Percentiles rank a stretch among this genome's conserved stretches.
Conservation (phyloP, 768 basidiomycete genomes). For the Tephrocybe sp. region DNA sequence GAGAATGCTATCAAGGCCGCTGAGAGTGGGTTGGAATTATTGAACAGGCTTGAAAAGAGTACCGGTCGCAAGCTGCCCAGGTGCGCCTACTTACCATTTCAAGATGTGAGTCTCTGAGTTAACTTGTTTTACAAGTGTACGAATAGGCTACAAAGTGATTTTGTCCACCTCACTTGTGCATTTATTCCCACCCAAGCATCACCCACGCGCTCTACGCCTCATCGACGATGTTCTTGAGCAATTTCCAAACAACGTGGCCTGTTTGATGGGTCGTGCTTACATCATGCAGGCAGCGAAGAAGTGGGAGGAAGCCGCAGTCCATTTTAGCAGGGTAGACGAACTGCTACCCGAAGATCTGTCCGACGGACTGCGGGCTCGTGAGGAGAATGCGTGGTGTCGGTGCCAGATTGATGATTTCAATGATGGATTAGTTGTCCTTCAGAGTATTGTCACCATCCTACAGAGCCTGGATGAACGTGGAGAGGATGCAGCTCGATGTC, state of each 20-base stretch:
- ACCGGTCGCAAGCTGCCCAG: conserved; percentile 52
- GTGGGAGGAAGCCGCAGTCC: conserved; percentile 65
- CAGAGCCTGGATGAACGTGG: conserved; percentile 46
- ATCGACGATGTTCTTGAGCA: conserved; percentile 69
- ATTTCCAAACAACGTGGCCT: conserved; percentile 61
- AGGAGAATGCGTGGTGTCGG: conserved; percentile 87
- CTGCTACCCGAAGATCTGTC: conserved; percentile 45
- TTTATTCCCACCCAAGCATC: conserved; percentile 88
- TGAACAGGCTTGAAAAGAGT: conserved; percentile 54
- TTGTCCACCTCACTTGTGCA: conserved; percentile 82
- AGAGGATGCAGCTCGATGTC: conserved; percentile 70
- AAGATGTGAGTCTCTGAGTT: not conserved
- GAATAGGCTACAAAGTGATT: conserved; percentile 66
- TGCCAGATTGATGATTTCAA: conserved; percentile 51
- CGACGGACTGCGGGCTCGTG: conserved; percentile 61
- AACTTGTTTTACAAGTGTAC: conserved; percentile 42
- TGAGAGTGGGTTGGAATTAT: conserved; percentile 65
- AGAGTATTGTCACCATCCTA: conserved; percentile 45
- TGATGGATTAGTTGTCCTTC: conserved; percentile 46
- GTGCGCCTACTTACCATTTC: conserved; percentile 32
- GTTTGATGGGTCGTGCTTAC: conserved; percentile 75
- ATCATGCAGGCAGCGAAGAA: conserved; percentile 61
- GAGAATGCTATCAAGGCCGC: conserved; percentile 68
- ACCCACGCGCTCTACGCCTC: conserved; percentile 71
- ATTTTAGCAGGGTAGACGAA: conserved; percentile 61